Percentiles rank a stretch among this genome's conserved stretches.
Conservation (phyloP, 2,329 filamentous ascomycete genomes). For the Mycogone perniciosa region DNA sequence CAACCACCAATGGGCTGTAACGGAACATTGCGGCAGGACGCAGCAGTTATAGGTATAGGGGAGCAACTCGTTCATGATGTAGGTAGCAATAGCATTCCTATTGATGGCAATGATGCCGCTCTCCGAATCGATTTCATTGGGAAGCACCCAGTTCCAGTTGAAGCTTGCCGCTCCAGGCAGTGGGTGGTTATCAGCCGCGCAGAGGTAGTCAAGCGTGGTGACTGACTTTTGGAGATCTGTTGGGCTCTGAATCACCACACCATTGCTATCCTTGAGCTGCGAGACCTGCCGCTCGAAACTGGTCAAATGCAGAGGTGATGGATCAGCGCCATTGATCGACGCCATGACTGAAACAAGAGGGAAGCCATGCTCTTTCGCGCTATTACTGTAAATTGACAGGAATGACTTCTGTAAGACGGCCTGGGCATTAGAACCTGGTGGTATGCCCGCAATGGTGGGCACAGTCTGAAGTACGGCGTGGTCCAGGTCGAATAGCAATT, state of each 20-base stretch:
- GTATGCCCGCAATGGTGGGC: neutral
- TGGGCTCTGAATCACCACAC: neutral
- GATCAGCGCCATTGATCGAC: neutral
- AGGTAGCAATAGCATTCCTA: too few species aligned
- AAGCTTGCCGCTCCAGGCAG: too few species aligned
- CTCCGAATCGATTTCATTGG: too few species aligned
- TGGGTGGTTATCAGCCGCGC: too few species aligned
- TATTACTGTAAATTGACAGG: neutral
- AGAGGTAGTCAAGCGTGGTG: too few species aligned
- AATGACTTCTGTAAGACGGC: neutral
- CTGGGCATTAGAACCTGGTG: neutral
- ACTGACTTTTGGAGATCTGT: neutral
- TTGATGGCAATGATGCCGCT: too few species aligned
- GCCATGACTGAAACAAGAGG: neutral
- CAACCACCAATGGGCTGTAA: too few species aligned
- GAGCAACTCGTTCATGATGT: too few species aligned
- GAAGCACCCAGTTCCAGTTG: too few species aligned
- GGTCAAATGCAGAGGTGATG: conserved; percentile 3
- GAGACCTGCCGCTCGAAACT: conserved; percentile 1
- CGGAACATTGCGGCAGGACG: too few species aligned
- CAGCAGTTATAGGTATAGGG: too few species aligned
- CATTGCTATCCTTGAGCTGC: neutral
- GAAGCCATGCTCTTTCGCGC: neutral
- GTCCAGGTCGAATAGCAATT: conserved; percentile 7
- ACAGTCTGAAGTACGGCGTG: neutral